Conservation (phyloP, 1,284 basidiomycete genomes). For the Cryptococcus maquisensis region DNA sequence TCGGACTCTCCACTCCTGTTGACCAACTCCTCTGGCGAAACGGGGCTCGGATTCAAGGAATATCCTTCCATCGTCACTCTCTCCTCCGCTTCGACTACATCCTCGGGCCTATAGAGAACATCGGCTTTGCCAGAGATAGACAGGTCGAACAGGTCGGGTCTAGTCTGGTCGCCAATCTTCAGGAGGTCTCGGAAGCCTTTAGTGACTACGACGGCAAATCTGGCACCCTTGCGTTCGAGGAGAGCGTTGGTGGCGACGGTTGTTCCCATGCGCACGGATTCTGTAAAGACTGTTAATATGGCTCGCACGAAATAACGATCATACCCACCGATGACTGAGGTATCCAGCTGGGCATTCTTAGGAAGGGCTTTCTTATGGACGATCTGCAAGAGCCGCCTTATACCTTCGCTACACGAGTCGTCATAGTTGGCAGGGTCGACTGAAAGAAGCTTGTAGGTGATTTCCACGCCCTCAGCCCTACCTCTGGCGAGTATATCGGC, state of each 20-base stretch:
- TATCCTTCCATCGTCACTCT: constrained; percentile 26
- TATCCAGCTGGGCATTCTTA: constrained; percentile 1
- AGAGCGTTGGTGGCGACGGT: constrained; percentile 48
- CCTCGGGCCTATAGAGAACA: constrained; percentile 35
- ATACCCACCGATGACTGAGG: too few relatives aligned
- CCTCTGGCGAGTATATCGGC: too few relatives aligned
- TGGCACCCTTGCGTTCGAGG: constrained; percentile 44
- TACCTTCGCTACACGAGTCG: constrained; percentile 48
- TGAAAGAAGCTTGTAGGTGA: constrained; percentile 32
- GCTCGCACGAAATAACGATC: too few relatives aligned
- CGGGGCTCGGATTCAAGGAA: constrained; percentile 16
- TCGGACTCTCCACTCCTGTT: background rate
- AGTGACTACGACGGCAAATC: constrained; percentile 39
- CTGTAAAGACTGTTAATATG: background rate
- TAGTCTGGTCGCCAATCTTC: constrained; percentile 47
- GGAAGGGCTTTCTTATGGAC: constrained; percentile 31
- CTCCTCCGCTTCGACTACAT: constrained; percentile 21
- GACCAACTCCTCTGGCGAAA: constrained; percentile 1
- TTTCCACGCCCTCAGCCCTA: too few relatives aligned
- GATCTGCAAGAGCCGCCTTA: constrained; percentile 44
- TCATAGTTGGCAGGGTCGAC: constrained; percentile 48
- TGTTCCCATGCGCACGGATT: constrained; percentile 35
- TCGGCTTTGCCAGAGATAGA: constrained; percentile 31
- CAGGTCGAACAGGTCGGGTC: constrained; percentile 47
- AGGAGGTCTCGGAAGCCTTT: constrained; percentile 48